Evolutionary conservation across 306 rosid genomes (phyloP), one percentile per base, ranked within the genome.

Genomic region (Pyrus pyrifolia): DNA sequence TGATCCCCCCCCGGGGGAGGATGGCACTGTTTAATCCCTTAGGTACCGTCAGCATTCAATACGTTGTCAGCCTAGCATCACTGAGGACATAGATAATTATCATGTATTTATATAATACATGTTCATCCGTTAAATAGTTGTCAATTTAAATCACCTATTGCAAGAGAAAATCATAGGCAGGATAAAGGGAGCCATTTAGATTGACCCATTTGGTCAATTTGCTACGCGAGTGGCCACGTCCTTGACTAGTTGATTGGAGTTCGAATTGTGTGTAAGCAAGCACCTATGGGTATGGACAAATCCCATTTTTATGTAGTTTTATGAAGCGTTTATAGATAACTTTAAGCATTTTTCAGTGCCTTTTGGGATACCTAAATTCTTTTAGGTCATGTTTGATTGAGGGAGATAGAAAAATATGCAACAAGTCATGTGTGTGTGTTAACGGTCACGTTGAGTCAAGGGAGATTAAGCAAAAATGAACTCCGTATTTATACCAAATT

Each of bases 161-260:
- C 2, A 51, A 51, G 21, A 51, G 8, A 51, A 7, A 17, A 51
- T 17, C 1, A 5, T 5, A 5, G 1, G 0, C 18, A 12, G 17
- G 5, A 12, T 4, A 45, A 45, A 3, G 18, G 13, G 72, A 76
- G 66, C 87, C 85, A 69, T 69, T 77, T 77, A 74, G 79, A 82
- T 77, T 75, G 82, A 80, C 81, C 88, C 79, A 62, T 49, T 69
- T 70, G 62, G 72, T 79, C 30, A 65, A 52, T 75, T 78, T 76
- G 64, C 8, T 40, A 69, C 65, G 68, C 74, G 35, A 70, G 75
- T 66, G 83, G 81, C 71, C 83, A 82, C 77, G 65, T 80, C 78
- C 76, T 76, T 38, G 70, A 63, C 61, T 15, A 75, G 19, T 59
- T 59, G 51, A 21, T 70, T 6, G 70, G 78, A 66, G 19, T 80